Evolutionary conservation across 2,329 filamentous ascomycete genomes (phyloP), one percentile per base, ranked within the genome.

Genomic region (Xylariaceae sp.): DNA sequence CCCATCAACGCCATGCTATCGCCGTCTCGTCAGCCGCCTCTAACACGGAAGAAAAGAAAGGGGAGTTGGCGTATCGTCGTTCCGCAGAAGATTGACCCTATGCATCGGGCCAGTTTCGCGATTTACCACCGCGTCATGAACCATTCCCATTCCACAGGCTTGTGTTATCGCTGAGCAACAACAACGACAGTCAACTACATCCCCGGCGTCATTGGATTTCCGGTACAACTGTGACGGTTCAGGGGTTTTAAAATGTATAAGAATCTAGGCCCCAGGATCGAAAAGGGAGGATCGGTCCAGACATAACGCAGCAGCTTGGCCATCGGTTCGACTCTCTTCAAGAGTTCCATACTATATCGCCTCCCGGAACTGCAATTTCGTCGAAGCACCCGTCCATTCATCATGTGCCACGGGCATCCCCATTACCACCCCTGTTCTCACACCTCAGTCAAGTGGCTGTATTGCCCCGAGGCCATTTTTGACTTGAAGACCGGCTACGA

Each of bases 401-500:
- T 63, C 21, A 81, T 81, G 79, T 81, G 79, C 60, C 73, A 78
- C 71, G 78, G 77, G 48, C 78, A 80, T 58, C 79, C 79, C 51
- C 74, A 77, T 47, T 70, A 71, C 57, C 79, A 81, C 59, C 70
- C 75, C 13, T 81, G 79, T 63, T 71, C 73, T 21, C 79, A 81
- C 65, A 77, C 75, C n/a, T 80, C 78, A 44, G 72, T 80, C 58
- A 75, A 74, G 56, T 81, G 78, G 77, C 72, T 78, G 62, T 80
- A 80, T 66, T 81, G 79, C 61, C 75, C 77, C 18, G 69, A 71
- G 47, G 74, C 72, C 47, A 62, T 70, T 55, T 75, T 80, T 54
- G 77, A 81, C 63, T 65, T 78, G 30, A 65, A 71, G 34, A 80
- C 77, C 0, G 76, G 78, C 16, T 74, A 76, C 54, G 74, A 77